phyloP scores from a whole-genome alignment of 208 protist species.

The Herpetomonas samuelpessoai region DNA sequence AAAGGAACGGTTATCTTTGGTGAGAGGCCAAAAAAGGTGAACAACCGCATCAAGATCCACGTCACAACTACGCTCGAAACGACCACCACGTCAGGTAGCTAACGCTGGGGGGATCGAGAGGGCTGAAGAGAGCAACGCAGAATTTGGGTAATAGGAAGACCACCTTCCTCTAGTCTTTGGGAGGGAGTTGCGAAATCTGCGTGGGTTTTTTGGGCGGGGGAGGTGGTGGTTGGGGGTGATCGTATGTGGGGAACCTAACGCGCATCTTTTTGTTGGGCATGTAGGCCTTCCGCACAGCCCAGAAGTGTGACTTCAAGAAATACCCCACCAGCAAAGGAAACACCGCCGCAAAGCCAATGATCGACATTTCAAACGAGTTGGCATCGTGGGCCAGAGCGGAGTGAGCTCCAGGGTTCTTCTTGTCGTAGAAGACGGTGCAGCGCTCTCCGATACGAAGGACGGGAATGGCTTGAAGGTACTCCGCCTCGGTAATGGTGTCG shows the following conservation, averaged over 20 bases:
- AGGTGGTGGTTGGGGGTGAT: constrained; percentile 48
- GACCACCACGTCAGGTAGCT: no score
- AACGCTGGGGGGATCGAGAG: no score
- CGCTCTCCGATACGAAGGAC: constrained; percentile 75
- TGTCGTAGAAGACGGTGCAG: constrained; percentile 87
- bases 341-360: constrained; percentile 69
- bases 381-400: constrained; percentile 82
- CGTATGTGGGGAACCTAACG: constrained; percentile 60
- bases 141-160: no score
- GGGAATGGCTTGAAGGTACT: constrained; percentile 88
- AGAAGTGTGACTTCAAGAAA: constrained; percentile 79
- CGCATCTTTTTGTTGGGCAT: constrained; percentile 79
- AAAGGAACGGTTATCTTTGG: no score
- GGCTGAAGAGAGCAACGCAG: no score
- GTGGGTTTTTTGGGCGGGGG: constrained; percentile 36
- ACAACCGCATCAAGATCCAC: not conserved
- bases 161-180: constrained; percentile 27
- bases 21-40: not conserved
- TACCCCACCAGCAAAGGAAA: constrained; percentile 85
- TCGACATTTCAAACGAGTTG: constrained; percentile 86
- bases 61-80: no score
- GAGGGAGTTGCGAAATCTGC: constrained; percentile 57
- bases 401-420: constrained; percentile 63
- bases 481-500: constrained; percentile 85
- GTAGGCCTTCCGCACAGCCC: constrained; percentile 75